phyloP scores from a whole-genome alignment of 108 stramenopile genomes.

The Nitzschia sp. region DNA sequence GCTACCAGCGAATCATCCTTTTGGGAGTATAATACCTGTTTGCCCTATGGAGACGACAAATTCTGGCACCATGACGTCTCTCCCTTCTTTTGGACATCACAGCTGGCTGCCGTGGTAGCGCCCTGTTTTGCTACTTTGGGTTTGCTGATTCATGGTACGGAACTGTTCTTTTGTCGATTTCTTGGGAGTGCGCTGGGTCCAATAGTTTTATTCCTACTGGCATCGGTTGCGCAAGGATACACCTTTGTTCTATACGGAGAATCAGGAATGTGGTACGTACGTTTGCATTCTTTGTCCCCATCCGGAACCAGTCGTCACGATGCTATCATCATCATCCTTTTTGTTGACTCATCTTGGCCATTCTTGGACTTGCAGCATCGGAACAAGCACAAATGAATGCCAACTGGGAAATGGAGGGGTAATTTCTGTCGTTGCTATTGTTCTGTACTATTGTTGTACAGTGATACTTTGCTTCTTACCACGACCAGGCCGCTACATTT shows the following conservation, averaged over 20 bases:
- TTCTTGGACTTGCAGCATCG: not conserved
- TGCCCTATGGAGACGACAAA: not conserved
- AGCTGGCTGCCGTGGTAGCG: not conserved
- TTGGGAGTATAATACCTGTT: slow-evolving; percentile 2
- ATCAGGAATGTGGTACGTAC: not conserved
- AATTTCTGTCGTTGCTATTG: not conserved
- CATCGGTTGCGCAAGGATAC: slow-evolving; percentile 1
- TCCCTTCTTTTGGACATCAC: slow-evolving; percentile 3
- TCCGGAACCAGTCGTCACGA: not conserved
- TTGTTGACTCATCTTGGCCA: not conserved
- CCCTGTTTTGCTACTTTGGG: not conserved
- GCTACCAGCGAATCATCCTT: not conserved
- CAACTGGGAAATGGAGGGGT: not conserved
- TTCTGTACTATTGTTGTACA: not conserved
- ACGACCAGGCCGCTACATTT: not conserved
- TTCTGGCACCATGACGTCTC: not conserved
- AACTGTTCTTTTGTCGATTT: not conserved
- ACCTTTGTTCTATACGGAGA: slow-evolving; percentile 5
- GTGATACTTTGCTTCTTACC: slow-evolving; percentile 1
- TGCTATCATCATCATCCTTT: not conserved
- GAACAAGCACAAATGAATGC: not conserved
- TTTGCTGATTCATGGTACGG: not conserved
- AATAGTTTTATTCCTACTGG: not conserved
- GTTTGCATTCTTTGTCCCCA: not conserved
- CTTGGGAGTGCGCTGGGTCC: not conserved